These are phyloP conservation scores for Sphagnum magellanicum DNA, from an alignment of 228 moss, liverwort and hornwort genomes.

Conservation along the genomic window DNA sequence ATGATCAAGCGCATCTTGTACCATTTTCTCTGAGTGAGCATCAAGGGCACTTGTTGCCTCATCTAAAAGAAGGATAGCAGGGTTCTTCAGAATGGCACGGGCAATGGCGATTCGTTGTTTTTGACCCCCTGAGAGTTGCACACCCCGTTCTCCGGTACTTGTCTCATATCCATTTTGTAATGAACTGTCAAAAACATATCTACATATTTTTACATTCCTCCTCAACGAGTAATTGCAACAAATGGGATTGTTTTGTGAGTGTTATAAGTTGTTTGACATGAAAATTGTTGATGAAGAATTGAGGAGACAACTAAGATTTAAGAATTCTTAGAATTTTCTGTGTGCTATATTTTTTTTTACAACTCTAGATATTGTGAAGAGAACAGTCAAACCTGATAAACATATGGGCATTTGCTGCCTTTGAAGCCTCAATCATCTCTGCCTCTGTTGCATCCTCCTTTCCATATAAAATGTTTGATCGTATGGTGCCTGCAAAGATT, in stretches of 20 bases:
- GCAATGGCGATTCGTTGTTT: slow-evolving; percentile 51
- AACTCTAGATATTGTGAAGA: background rate
- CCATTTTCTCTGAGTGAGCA: slow-evolving; percentile 33
- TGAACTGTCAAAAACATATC: slow-evolving; percentile 5
- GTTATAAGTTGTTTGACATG: background rate
- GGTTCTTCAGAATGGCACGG: slow-evolving; percentile 36
- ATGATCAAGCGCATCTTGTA: slow-evolving; percentile 39
- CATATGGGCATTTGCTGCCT: slow-evolving; percentile 58
- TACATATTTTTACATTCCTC: no score
- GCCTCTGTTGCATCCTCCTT: slow-evolving; percentile 56
- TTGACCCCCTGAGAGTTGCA: slow-evolving; percentile 45
- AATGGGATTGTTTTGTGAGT: background rate
- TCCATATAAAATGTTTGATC: slow-evolving; percentile 69
- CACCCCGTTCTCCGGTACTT: slow-evolving; percentile 22
- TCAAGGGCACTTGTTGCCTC: slow-evolving; percentile 47
- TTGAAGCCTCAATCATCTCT: slow-evolving; percentile 56
- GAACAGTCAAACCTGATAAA: slow-evolving; percentile 31
- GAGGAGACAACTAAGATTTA: background rate
- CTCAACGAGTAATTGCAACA: background rate
- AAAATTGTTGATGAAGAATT: background rate
- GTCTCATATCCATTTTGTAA: slow-evolving; percentile 29
- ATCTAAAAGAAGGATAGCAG: slow-evolving; percentile 31
- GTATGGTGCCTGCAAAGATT: slow-evolving; percentile 52
- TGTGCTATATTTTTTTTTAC: background rate
- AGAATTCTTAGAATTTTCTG: background rate